Conservation (phyloP, 805 yeast genomes). For the Myxozyma neotropica region DNA sequence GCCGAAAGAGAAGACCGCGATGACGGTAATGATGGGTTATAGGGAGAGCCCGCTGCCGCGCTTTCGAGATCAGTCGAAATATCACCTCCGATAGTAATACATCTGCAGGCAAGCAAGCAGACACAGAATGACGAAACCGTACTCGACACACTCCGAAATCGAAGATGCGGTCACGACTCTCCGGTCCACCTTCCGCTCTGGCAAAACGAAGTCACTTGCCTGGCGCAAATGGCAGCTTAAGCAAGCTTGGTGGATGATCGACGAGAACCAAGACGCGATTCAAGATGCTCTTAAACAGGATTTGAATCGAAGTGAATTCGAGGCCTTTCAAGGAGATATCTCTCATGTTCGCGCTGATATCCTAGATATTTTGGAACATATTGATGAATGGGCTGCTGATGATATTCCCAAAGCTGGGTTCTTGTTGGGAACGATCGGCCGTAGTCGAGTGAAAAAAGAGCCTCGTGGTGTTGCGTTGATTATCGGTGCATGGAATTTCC, state of each 20-base stretch:
- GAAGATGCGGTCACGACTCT: conserved; percentile 1
- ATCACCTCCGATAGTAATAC: too few relatives aligned
- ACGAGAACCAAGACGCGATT: not conserved
- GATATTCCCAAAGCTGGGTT: not conserved
- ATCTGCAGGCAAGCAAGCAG: too few relatives aligned
- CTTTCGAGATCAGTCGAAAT: too few relatives aligned
- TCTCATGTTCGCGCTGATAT: not conserved
- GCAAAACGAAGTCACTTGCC: not conserved
- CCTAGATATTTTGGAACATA: not conserved
- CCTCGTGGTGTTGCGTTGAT: conserved; percentile 7
- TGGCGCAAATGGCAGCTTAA: conserved; percentile 12
- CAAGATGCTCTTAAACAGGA: not conserved
- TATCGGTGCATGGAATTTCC: conserved; percentile 8
- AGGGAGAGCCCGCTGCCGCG: too few relatives aligned
- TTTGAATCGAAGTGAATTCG: conserved; percentile 3
- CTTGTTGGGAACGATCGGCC: not conserved
- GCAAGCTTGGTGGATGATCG: conserved; percentile 13
- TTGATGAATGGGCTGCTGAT: conserved; percentile 5
- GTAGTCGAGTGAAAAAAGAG: not conserved
- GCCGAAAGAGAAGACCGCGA: too few relatives aligned
- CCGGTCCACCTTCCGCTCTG: not conserved
- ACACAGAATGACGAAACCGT: not conserved
- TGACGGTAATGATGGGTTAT: too few relatives aligned
- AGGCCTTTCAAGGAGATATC: not conserved
- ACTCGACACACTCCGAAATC: not conserved